Evolutionary conservation across 2,329 filamentous ascomycete species (phyloP), one percentile per base, ranked within the genome.

Genomic region (Beauveria caledonica): DNA sequence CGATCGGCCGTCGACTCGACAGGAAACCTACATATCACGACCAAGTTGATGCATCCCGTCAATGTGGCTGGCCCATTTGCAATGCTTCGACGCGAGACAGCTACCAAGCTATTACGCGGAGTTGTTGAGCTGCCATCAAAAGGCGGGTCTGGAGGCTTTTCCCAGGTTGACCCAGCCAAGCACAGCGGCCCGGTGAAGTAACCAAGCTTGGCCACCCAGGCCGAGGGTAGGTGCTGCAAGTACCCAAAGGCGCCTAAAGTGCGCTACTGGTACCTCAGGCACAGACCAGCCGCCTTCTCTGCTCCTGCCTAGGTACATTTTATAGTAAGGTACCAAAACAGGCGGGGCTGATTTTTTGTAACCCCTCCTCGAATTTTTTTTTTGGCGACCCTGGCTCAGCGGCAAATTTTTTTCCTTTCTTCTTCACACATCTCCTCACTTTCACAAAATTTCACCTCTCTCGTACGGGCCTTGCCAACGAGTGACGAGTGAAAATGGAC

Each of bases 401-500:
- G 7, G 7, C 19, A 51, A 56, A 60, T 57, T 60, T 62, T 62
- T 56, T 48, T 50, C 17, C 48, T 15, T 27, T 42, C 36, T 44
- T 29, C 36, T 52, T 44, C 55, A 48, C 55, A 58, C 54, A 58
- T 40, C 51, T 55, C 36, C 62, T 52, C 42, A 36, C 53, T 40
- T 53, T 54, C 17, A 55, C 25, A 56, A 50, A 61, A 50, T 17
- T 23, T 49, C 33, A 13, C 36, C 42, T 53, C 51, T 58, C 29
- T 51, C 50, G 23, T 44, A 51, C 25, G 17, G 48, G 59, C 54
- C 5, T 29, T 62, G 27, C 56, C 57, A 40, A 23, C 51, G 56
- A 60, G 57, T 57, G 23, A 60, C 60, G 56, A 52, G 62, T 68
- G 64, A 71, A 61, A 61, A 77, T 77, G 75, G 76, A 78, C 66